Evolutionary conservation across 1,284 basidiomycete genomes (phyloP), one percentile per base, ranked within the genome.

Genomic region (Cryptococcus sp.): DNA sequence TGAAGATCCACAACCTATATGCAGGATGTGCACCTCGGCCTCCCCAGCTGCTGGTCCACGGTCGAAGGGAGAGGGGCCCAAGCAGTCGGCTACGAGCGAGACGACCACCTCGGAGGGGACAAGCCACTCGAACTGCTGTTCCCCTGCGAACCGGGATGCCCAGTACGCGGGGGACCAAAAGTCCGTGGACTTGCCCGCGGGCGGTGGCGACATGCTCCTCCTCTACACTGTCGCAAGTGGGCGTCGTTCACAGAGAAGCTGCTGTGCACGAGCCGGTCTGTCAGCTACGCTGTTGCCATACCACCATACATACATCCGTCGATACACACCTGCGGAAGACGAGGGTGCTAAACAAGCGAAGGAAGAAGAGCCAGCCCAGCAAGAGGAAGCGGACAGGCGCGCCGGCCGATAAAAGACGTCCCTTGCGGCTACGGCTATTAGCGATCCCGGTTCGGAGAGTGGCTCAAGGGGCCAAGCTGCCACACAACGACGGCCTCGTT

Each of bases 1-100:
- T 1, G 69, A 71, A 11, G 71, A 70, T 1, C 73, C 73, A 43
- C 70, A 69, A 4, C 73, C 73, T 39, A 76, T 65, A 54, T 76
- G 73, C 0, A 76, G 57, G 6, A 73, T 47, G 12, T 62, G 53
- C n/a, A 61, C 15, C 16, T 46, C 36, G 15, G 21, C n/a, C 21
- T 52, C 50, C 16, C 38, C 33, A 15, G 23, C 47, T 47, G 39
- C 38, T 28, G 23, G 37, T 11, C 18, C n/a, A n/a, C n/a, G n/a
- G n/a, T 21, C 11, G 24, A 13, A 35, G 20, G 46, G 18, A 21
- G 9, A 7, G 21, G 46, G n/a, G n/a, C n/a, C 37, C 45, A 52
- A 11, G 46, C 37, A 36, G 15, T 64, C 54, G 8, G 57, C 11
- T 24, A 76, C 48, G 8, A 67, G 18, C 1, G 67, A 63, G 2